Conservation (phyloP, 2,329 filamentous ascomycete species). For the Cladobotryum protrusum region DNA sequence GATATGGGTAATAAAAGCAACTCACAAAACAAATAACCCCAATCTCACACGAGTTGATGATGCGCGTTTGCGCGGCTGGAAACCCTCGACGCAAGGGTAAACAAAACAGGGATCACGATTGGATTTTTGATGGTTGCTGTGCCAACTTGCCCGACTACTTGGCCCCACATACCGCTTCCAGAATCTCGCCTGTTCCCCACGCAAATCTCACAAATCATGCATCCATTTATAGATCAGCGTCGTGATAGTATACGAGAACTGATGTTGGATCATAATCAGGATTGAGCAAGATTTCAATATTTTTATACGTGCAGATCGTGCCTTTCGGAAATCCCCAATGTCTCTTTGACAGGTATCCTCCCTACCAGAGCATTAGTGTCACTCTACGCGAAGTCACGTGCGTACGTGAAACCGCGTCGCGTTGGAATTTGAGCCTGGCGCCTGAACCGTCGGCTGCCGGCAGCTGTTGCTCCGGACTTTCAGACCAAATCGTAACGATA, state of each 20-base stretch:
- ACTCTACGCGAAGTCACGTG: constrained; percentile 34
- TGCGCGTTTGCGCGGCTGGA: constrained; percentile 9
- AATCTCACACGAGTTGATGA: not conserved
- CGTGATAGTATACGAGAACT: too few relatives aligned
- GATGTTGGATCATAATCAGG: too few relatives aligned
- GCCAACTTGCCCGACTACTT: constrained; percentile 20
- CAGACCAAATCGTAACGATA: too few relatives aligned
- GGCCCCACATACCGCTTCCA: constrained; percentile 4
- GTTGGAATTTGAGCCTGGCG: not conserved
- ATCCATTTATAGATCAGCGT: too few relatives aligned
- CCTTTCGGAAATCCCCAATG: too few relatives aligned
- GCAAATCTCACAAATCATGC: too few relatives aligned
- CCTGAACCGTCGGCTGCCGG: too few relatives aligned
- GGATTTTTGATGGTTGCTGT: constrained; percentile 24
- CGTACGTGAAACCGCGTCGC: constrained; percentile 24
- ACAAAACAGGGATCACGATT: constrained; percentile 18
- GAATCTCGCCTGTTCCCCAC: not conserved
- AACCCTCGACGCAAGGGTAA: constrained; percentile 9
- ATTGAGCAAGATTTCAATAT: too few relatives aligned
- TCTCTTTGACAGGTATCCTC: too few relatives aligned
- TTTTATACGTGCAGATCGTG: too few relatives aligned
- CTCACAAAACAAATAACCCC: too few relatives aligned
- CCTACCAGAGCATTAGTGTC: not conserved
- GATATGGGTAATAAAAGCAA: not conserved
- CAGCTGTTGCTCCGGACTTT: too few relatives aligned